Evolutionary conservation across 345 rosid species (phyloP), one percentile per base, ranked within the genome.

Genomic region (Citrus hindsii): DNA sequence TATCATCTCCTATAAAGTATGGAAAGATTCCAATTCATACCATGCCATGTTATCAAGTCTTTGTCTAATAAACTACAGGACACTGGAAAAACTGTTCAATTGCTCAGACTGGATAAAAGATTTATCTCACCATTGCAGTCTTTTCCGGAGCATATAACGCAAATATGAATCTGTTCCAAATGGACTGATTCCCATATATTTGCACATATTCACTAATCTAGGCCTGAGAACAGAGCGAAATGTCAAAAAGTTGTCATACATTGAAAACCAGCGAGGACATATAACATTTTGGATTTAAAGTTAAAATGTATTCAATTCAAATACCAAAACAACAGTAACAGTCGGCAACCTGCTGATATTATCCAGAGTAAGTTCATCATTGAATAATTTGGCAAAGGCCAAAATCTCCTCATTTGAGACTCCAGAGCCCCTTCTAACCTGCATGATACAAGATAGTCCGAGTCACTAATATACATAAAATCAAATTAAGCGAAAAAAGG

Each of bases 151-250:
- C 95, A 89, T 88, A 72, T 82, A 91, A 22, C 92, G 88, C 76
- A 91, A 86, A 85, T 91, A 91, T 12, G 90, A 82, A 88, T 91
- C 93, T 25, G 95, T 88, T 81, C 95, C 95, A 80, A 30, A 91
- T 33, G 93, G 92, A 77, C 84, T 88, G 76, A 91, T 87, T 69
- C 93, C 93, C 90, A 91, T 91, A 77, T 88, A 89, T 78, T 88
- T 91, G 84, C 95, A 91, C 93, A 91, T 91, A 81, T 79, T 90
- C 38, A 91, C 88, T 79, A 91, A 78, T 42, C 95, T 90, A 73
- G 95, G 87, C 89, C 95, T 91, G 82, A 70, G 28, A 16, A 77
- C 37, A 59, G 59, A 19, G 64, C 62, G 38, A 60, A 77, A 80
- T 28, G 24, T 28, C 40, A 56, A 46, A 74, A 13, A 35, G 56